Base-by-base conservation (phyloP, 2,329 filamentous ascomycete genomes). In the Chrysoporthe austroafricana region DNA sequence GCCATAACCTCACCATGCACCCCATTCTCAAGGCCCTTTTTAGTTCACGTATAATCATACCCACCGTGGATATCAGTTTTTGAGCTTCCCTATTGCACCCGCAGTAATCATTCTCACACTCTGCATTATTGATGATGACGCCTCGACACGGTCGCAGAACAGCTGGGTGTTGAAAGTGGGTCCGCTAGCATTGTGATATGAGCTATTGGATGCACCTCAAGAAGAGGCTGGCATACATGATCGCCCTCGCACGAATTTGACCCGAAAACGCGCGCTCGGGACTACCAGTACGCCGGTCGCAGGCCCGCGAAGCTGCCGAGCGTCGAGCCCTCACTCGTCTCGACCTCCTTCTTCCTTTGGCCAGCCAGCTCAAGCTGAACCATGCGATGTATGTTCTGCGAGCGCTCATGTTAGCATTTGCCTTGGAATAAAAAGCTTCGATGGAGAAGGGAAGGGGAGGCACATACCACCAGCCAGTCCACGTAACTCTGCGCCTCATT, bases 401-500 rank as follows among this genome's bases (percentile, higher is more conserved):
- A 14, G 34, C 2, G 11, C 26, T 14, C 11, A 42, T 26, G 62
- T 63, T 21, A 63, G 62, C 61, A 63, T 14, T n/a, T 21, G 21
- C 11, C 21, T n/a, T 32, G 16, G 3, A 43, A 14, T 26, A 43
- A 7, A 56, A 56, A 14, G 26, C 42, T n/a, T 5, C 8, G 18
- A 34, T 11, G 32, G 42, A 39, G 21, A 42, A 42, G 3, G 34
- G 36, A n/a, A 34, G 16, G 5, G 44, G 21, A 26, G 11, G 7
- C 16, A 63, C 63, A 16, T 65, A 60, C 63, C 67, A 99, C 96
- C 75, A 99, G 84, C 96, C 96, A 99, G 81, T 99, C 96, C 44
- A 98, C 96, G 79, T 98, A 99, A 77, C 92, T 97, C 81, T 97
- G 94, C 46, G 96, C 96, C 81, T 99, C 96, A 73, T 97, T 97